Evolutionary conservation across 1,284 basidiomycete species (phyloP).

Genomic region (Pseudozyma tsukubaensis): DNA sequence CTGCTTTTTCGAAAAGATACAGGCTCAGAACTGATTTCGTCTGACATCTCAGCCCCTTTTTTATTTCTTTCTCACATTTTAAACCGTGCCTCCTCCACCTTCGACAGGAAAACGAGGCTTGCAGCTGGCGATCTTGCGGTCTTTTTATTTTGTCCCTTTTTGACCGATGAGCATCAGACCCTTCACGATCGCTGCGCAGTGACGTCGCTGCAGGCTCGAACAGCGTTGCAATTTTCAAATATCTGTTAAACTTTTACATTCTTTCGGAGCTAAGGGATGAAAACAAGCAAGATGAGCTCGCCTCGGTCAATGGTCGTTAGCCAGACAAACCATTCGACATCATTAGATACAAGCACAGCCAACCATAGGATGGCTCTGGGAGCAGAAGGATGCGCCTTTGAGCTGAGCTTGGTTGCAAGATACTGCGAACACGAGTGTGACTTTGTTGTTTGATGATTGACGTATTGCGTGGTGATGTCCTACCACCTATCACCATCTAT

Average conservation of each 20-base stretch:
- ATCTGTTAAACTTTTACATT: not conserved
- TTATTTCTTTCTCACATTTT: not conserved
- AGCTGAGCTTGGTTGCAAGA: too few relatives aligned
- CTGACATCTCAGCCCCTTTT: not conserved
- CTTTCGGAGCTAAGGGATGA: too few relatives aligned
- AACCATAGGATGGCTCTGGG: too few relatives aligned
- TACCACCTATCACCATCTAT: too few relatives aligned
- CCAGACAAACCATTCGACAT: too few relatives aligned
- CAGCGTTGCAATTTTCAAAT: not conserved
- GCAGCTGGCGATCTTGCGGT: conserved; percentile 18
- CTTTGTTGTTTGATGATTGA: too few relatives aligned
- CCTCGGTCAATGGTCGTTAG: too few relatives aligned
- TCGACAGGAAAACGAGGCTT: conserved; percentile 5
- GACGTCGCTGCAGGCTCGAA: conserved; percentile 24
- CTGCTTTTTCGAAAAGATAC: not conserved
- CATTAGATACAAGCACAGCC: too few relatives aligned
- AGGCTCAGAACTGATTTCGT: not conserved
- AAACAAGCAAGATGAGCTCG: too few relatives aligned
- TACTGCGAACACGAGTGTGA: too few relatives aligned
- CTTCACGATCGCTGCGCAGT: conserved; percentile 33
- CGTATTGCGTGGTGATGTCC: too few relatives aligned
- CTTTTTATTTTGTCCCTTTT: not conserved
- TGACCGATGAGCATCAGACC: not conserved
- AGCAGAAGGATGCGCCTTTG: too few relatives aligned
- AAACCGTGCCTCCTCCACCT: conserved; percentile 15